Percentiles rank a stretch among this genome's conserved stretches.
These are phyloP conservation scores for Rhododendron williamsianum DNA, from an alignment of 148 eudicot species.

Conservation along the genomic window DNA sequence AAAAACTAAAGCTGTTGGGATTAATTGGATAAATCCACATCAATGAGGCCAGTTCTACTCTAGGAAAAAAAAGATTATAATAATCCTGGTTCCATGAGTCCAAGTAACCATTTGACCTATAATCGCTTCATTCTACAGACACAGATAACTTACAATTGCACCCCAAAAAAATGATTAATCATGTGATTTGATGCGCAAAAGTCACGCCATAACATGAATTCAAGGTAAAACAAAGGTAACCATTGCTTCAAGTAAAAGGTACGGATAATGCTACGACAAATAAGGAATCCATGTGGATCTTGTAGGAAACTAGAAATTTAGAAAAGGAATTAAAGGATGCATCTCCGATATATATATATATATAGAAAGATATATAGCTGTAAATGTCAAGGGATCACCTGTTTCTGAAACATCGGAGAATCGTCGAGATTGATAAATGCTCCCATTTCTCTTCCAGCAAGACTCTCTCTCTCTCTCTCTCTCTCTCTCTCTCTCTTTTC, in stretches of 20 bases:
- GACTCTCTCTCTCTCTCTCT: conserved; percentile 1
- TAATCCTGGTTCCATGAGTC: background rate
- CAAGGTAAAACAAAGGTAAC: background rate
- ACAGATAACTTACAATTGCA: background rate
- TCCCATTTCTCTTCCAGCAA: conserved; percentile 18
- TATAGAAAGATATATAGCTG: too few relatives aligned
- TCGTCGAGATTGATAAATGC: conserved; percentile 27
- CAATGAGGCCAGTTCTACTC: background rate
- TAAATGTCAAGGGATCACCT: conserved; percentile 12
- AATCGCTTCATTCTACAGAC: background rate
- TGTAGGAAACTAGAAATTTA: background rate
- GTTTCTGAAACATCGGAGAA: conserved; percentile 31
- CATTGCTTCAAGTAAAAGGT: background rate
- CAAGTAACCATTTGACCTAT: background rate
- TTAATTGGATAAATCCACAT: background rate
- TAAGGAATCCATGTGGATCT: background rate
- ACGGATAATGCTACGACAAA: background rate
- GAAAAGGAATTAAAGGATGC: background rate
- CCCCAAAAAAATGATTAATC: background rate
- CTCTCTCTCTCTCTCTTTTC: background rate
- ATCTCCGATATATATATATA: background rate
- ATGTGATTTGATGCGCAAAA: background rate
- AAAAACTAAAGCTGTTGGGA: background rate
- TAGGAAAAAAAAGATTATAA: background rate
- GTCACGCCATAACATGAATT: background rate